phyloP scores from a whole-genome alignment of 1,139 yeast species.

The Entelexis paramagnoliae region DNA sequence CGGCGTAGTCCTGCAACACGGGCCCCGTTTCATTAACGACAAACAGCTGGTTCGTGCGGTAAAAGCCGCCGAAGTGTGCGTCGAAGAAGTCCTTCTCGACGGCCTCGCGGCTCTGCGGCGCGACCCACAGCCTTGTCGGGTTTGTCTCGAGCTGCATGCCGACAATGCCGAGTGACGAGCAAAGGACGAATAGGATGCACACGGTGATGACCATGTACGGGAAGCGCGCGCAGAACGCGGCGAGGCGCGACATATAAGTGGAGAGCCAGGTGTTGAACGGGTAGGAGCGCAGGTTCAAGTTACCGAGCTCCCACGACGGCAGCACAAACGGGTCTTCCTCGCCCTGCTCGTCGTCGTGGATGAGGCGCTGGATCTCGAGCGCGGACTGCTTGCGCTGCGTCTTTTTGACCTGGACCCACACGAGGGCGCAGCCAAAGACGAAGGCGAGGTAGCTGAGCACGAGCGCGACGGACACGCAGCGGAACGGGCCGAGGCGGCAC shows the following conservation, averaged over 20 bases:
- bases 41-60: slow-evolving; percentile 75
- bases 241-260: slow-evolving; percentile 40
- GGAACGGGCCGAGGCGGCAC: slow-evolving; percentile 54
- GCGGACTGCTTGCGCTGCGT: slow-evolving; percentile 13
- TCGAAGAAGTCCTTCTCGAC: slow-evolving; percentile 64
- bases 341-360: slow-evolving; percentile 28
- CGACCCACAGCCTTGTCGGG: slow-evolving; percentile 84
- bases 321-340: slow-evolving; percentile 25
- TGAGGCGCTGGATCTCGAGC: slow-evolving; percentile 21
- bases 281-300: slow-evolving; percentile 30
- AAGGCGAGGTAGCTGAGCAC: slow-evolving; percentile 41
- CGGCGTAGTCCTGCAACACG: slow-evolving; percentile 49
- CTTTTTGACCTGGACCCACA: slow-evolving; percentile 12
- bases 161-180: slow-evolving; percentile 46
- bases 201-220: slow-evolving; percentile 48
- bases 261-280: slow-evolving; percentile 40
- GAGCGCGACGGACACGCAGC: slow-evolving; percentile 63
- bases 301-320: slow-evolving; percentile 18
- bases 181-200: slow-evolving; percentile 38
- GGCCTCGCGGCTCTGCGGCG: slow-evolving; percentile 63
- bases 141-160: slow-evolving; percentile 56
- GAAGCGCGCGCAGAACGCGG: slow-evolving; percentile 46
- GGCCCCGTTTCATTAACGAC: slow-evolving; percentile 57
- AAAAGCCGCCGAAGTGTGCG: slow-evolving; percentile 80
- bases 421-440: slow-evolving; percentile 5